Percentiles rank a stretch among this genome's conserved stretches.
phyloP scores from a whole-genome alignment of 1,139 yeast species.

The Eremothecium gossypii region DNA sequence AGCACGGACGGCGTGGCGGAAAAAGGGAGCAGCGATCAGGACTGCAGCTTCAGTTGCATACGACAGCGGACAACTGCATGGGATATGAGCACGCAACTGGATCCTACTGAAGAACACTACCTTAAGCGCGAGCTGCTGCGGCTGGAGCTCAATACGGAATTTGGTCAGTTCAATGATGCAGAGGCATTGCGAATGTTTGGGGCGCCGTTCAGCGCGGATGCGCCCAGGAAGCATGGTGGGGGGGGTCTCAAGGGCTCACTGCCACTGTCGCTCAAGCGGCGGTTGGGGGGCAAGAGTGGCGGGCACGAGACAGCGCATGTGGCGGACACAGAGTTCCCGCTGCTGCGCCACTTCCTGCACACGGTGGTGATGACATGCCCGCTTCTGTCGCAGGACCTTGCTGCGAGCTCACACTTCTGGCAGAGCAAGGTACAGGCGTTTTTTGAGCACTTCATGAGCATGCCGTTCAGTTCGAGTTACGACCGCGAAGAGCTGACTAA shows the following conservation, averaged over 20 bases:
- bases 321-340: slow-evolving; percentile 42
- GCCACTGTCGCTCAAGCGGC: neutral
- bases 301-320: slow-evolving; percentile 6
- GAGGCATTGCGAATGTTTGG: slow-evolving; percentile 61
- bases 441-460: slow-evolving; percentile 63
- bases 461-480: slow-evolving; percentile 59
- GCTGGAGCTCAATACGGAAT: slow-evolving; percentile 52
- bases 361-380: slow-evolving; percentile 65
- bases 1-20: no score
- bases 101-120: slow-evolving; percentile 71
- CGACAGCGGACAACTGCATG: no score
- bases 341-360: slow-evolving; percentile 55
- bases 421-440: slow-evolving; percentile 67
- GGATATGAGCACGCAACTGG: slow-evolving; percentile 21
- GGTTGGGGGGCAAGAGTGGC: slow-evolving; percentile 7
- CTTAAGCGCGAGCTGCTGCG: slow-evolving; percentile 70
- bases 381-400: slow-evolving; percentile 42
- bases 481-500: slow-evolving; percentile 69
- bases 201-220: slow-evolving; percentile 48
- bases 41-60: no score
- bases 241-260: neutral
- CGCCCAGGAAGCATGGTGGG: slow-evolving; percentile 17
- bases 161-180: slow-evolving; percentile 47
- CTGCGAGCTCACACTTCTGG: slow-evolving; percentile 61
- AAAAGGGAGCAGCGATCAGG: no score